phyloP scores from a whole-genome alignment of 306 rosid genomes.

The Chamaecrista fasciculata region DNA sequence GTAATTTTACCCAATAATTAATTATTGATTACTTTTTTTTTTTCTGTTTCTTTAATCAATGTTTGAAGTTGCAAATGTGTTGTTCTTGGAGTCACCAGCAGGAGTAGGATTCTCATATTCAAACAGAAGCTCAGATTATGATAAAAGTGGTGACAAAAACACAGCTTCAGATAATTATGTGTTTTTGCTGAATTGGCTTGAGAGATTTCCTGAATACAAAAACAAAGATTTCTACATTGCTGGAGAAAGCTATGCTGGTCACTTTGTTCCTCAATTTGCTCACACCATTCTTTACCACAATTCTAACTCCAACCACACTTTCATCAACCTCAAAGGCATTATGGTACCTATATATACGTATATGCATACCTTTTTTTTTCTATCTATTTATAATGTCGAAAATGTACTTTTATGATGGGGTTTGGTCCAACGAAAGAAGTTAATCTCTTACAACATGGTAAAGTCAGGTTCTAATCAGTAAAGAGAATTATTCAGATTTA shows the following conservation, averaged over 20 bases:
- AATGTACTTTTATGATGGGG: no score
- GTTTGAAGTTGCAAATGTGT: slow-evolving; percentile 62
- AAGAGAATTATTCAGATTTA: no score
- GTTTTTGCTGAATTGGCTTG: slow-evolving; percentile 68
- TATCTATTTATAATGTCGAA: no score
- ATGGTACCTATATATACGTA: slow-evolving; percentile 49
- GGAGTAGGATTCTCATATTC: slow-evolving; percentile 92
- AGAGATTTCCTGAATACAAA: slow-evolving; percentile 82
- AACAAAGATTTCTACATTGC: slow-evolving; percentile 58
- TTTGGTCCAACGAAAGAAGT: no score
- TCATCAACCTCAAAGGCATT: slow-evolving; percentile 79
- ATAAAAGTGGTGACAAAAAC: slow-evolving; percentile 45
- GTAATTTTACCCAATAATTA: no score
- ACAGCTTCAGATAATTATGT: slow-evolving; percentile 65
- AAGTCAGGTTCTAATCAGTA: no score
- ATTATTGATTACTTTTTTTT: no score
- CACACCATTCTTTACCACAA: slow-evolving; percentile 65
- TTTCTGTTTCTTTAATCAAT: no score
- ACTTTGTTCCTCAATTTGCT: slow-evolving; percentile 86
- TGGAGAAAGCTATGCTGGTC: slow-evolving; percentile 93
- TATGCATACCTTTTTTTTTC: no score
- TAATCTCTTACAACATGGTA: no score
- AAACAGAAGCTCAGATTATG: slow-evolving; percentile 62
- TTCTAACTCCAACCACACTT: slow-evolving; percentile 39
- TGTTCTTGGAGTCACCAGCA: slow-evolving; percentile 76